A percentile compares a stretch with the other conserved stretches of the same genome.
phyloP scores from a whole-genome alignment of 1,284 basidiomycete genomes.

The Peniophora sp. region DNA sequence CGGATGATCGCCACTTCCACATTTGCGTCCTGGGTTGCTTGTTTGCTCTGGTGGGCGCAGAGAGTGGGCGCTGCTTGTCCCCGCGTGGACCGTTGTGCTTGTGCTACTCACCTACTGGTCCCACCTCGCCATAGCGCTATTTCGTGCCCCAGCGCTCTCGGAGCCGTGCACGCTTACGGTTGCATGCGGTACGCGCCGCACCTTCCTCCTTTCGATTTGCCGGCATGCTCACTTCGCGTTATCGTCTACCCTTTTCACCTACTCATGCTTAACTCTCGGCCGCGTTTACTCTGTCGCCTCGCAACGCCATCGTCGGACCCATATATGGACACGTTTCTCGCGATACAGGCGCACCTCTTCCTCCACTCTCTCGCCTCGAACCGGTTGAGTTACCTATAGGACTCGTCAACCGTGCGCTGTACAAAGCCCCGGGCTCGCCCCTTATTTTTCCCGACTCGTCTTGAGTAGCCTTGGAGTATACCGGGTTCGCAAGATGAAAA shows the following conservation, averaged over 20 bases:
- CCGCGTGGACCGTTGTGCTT: slow-evolving; percentile 69
- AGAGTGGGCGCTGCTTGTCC: slow-evolving; percentile 83
- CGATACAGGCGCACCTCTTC: too few species aligned
- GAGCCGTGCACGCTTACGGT: slow-evolving; percentile 56
- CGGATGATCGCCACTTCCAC: not conserved
- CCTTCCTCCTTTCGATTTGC: slow-evolving; percentile 1
- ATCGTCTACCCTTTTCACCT: slow-evolving; percentile 1
- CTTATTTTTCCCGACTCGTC: too few species aligned
- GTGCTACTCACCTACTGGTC: slow-evolving; percentile 72
- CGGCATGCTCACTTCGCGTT: not conserved
- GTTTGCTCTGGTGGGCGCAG: slow-evolving; percentile 29
- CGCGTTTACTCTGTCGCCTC: not conserved
- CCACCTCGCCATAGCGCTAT: slow-evolving; percentile 71
- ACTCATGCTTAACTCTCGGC: not conserved
- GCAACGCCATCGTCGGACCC: too few species aligned
- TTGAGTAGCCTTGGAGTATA: too few species aligned
- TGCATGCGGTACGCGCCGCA: slow-evolving; percentile 10
- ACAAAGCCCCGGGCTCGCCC: too few species aligned
- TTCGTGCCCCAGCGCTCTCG: slow-evolving; percentile 62
- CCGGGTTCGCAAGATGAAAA: too few species aligned
- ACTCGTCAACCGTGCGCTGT: too few species aligned
- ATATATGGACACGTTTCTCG: too few species aligned
- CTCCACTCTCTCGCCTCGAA: too few species aligned
- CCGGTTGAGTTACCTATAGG: too few species aligned
- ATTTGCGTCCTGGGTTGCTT: not conserved